Conservation (phyloP, 1,284 basidiomycete genomes). For the Apiotrichum sp. region DNA sequence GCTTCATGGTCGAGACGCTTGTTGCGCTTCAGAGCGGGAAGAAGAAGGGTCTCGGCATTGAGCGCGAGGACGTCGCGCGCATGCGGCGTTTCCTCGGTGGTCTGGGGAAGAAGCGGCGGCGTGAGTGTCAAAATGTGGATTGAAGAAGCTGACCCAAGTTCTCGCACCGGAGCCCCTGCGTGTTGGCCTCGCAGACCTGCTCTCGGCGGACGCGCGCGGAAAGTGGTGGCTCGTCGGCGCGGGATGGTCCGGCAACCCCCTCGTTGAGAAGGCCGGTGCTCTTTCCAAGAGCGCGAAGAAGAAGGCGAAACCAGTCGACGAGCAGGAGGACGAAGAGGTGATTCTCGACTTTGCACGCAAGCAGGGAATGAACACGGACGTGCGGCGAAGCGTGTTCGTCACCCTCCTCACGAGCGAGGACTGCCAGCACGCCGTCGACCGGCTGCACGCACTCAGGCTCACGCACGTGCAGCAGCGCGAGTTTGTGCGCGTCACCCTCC, state of each 20-base stretch:
- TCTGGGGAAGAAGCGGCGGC: constrained; percentile 67
- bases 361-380: constrained; percentile 99
- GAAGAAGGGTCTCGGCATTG: constrained; percentile 63
- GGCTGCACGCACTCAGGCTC: constrained; percentile 72
- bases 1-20: constrained; percentile 89
- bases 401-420: constrained; percentile 95
- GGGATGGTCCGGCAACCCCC: constrained; percentile 88
- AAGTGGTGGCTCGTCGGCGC: constrained; percentile 99
- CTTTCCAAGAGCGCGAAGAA: neutral
- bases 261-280: constrained; percentile 55
- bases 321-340: constrained; percentile 50
- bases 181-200: constrained; percentile 76
- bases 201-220: constrained; percentile 74
- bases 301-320: constrained; percentile 9
- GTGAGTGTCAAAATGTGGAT: constrained; percentile 45
- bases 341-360: constrained; percentile 74
- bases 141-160: constrained; percentile 50
- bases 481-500: constrained; percentile 82
- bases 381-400: constrained; percentile 82
- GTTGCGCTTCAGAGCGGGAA: constrained; percentile 88
- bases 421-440: constrained; percentile 85
- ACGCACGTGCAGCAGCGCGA: constrained; percentile 90
- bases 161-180: constrained; percentile 75
- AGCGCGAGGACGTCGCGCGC: constrained; percentile 49
- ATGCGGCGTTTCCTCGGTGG: constrained; percentile 78